A percentile compares a stretch with the other conserved stretches of the same genome.
These are phyloP conservation scores for Apostasia ramifera DNA, from an alignment of 106 monocot genomes.

Conservation along the genomic window DNA sequence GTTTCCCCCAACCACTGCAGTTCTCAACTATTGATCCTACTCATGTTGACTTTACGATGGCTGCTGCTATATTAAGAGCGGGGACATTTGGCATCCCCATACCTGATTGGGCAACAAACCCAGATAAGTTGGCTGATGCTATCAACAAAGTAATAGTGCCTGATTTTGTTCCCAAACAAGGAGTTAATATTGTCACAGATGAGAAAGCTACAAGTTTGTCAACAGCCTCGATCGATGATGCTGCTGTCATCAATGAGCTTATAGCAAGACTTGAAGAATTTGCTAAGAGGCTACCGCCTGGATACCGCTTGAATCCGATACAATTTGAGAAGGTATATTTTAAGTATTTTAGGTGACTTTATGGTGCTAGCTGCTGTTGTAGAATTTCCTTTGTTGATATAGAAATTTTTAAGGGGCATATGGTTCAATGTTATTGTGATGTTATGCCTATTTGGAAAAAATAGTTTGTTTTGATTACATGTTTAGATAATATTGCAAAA, in stretches of 20 bases:
- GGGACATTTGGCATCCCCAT: slow-evolving; percentile 71
- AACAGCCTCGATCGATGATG: slow-evolving; percentile 65
- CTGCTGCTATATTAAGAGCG: slow-evolving; percentile 75
- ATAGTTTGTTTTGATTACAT: no score
- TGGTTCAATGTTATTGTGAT: no score
- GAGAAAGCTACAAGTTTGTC: slow-evolving; percentile 68
- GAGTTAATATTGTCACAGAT: slow-evolving; percentile 77
- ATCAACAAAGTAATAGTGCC: slow-evolving; percentile 54
- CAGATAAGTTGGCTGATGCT: slow-evolving; percentile 42
- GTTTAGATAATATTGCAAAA: no score
- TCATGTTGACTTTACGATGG: slow-evolving; percentile 65
- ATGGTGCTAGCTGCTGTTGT: not conserved
- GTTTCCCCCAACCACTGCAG: slow-evolving; percentile 68
- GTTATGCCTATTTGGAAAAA: no score
- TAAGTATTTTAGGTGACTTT: not conserved
- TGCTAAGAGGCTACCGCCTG: slow-evolving; percentile 46
- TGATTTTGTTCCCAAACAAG: slow-evolving; percentile 71
- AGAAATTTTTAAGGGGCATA: no score
- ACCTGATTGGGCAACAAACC: slow-evolving; percentile 68
- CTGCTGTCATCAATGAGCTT: slow-evolving; percentile 61
- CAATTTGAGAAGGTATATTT: slow-evolving; percentile 82
- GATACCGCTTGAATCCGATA: slow-evolving; percentile 72
- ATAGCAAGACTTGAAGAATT: slow-evolving; percentile 52
- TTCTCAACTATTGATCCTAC: slow-evolving; percentile 57
- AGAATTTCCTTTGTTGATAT: no score